phyloP scores from a whole-genome alignment of 805 yeast species.

The Nakazawaea populi region DNA sequence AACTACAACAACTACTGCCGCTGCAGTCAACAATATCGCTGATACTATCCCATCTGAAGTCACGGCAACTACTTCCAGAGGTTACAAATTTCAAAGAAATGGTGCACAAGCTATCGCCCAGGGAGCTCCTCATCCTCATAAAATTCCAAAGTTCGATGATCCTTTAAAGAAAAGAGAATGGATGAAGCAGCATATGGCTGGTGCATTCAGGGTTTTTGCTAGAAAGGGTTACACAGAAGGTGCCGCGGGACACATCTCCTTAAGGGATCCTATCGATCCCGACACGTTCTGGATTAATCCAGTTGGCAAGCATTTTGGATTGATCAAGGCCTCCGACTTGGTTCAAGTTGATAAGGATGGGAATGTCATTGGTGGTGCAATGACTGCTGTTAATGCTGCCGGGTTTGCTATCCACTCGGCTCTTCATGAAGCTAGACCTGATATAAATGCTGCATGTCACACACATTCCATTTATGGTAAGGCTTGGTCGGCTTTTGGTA shows the following conservation, averaged over 20 bases:
- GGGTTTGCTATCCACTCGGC: constrained; percentile 70
- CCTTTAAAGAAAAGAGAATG: constrained; percentile 44
- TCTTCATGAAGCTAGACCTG: constrained; percentile 62
- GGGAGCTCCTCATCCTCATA: constrained; percentile 46
- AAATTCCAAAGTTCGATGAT: constrained; percentile 46
- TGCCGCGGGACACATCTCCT: constrained; percentile 79
- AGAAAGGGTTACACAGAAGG: constrained; percentile 75
- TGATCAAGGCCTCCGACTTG: constrained; percentile 55
- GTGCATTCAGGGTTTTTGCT: constrained; percentile 79
- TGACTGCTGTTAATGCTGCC: constrained; percentile 54
- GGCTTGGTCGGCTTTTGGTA: constrained; percentile 60
- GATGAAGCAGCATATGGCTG: constrained; percentile 73
- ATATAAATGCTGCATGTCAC: constrained; percentile 68
- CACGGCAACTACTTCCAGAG: constrained; percentile 30
- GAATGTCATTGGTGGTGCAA: constrained; percentile 54
- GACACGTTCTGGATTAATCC: constrained; percentile 88
- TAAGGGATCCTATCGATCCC: constrained; percentile 80
- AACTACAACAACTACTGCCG: constrained; percentile 2
- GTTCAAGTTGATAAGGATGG: constrained; percentile 61
- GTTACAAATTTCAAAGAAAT: constrained; percentile 33
- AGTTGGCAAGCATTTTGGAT: constrained; percentile 67
- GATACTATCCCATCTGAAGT: constrained; percentile 19
- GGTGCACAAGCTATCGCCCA: constrained; percentile 59
- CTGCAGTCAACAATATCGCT: not conserved
- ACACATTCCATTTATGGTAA: constrained; percentile 62